Conservation (phyloP, 495 filamentous ascomycete genomes). For the Cercophora scortea region DNA sequence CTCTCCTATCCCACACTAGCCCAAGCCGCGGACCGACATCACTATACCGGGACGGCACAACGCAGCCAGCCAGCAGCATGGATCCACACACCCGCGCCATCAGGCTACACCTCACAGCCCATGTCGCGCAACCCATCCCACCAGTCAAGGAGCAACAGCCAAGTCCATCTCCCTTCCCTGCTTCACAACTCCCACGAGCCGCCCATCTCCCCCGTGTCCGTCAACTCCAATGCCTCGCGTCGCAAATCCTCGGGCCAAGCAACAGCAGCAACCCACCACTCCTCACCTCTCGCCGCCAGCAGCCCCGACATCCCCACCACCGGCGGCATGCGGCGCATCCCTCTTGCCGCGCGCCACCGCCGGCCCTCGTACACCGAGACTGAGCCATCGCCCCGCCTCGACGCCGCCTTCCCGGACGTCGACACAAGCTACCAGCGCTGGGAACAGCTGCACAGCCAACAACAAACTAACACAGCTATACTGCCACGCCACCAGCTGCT, state of each 20-base stretch:
- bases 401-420: slow-evolving; percentile 20
- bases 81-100: slow-evolving; percentile 8
- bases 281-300: slow-evolving; percentile 5
- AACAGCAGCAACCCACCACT: slow-evolving; percentile 8
- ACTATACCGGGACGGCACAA: not conserved
- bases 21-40: not conserved
- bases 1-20: slow-evolving; percentile 21
- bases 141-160: not conserved
- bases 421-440: slow-evolving; percentile 34
- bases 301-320: slow-evolving; percentile 10
- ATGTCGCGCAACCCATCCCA: slow-evolving; percentile 40
- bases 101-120: slow-evolving; percentile 50
- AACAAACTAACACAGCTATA: not conserved
- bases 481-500: not conserved
- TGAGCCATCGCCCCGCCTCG: slow-evolving; percentile 33
- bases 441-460: slow-evolving; percentile 9
- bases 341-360: slow-evolving; percentile 10
- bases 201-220: not conserved
- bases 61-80: not conserved
- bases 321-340: not conserved
- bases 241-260: not conserved
- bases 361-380: slow-evolving; percentile 34
- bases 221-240: not conserved
- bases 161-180: not conserved
- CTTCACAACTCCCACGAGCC: slow-evolving; percentile 5